A percentile compares a stretch with the other conserved stretches of the same genome.
Evolutionary conservation across 306 rosid genomes (phyloP).

Genomic region (Abrus pulchellus): DNA sequence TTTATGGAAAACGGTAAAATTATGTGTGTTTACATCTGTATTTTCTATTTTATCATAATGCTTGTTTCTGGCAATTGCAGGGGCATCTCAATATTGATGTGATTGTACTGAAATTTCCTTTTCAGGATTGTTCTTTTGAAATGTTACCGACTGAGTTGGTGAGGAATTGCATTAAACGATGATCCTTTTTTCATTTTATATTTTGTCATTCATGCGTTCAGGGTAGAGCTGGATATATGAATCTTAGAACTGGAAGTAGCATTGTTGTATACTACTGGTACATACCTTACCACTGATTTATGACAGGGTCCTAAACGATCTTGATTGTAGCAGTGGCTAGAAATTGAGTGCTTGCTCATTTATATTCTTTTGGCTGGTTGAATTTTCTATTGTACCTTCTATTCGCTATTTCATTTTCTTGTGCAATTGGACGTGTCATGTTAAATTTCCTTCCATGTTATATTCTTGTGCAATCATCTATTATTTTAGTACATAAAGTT

Average conservation of each 20-base stretch:
- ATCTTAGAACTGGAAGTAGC: constrained; percentile 53
- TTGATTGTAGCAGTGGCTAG: constrained; percentile 51
- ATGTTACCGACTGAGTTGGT: constrained; percentile 31
- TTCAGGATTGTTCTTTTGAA: constrained; percentile 38
- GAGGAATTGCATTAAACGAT: constrained; percentile 36
- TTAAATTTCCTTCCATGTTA: not conserved
- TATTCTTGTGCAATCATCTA: constrained; percentile 16
- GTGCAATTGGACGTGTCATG: constrained; percentile 9
- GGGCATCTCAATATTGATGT: constrained; percentile 35
- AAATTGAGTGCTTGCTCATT: constrained; percentile 46
- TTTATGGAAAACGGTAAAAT: constrained; percentile 28
- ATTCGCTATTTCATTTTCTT: not conserved
- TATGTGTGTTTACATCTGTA: not conserved
- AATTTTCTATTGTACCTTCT: not conserved
- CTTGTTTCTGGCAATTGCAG: constrained; percentile 50
- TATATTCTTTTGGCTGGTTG: constrained; percentile 44
- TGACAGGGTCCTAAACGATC: constrained; percentile 45
- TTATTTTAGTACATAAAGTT: not conserved
- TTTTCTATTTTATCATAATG: constrained; percentile 13
- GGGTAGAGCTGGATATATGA: constrained; percentile 51
- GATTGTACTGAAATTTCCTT: constrained; percentile 44
- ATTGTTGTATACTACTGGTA: constrained; percentile 59
- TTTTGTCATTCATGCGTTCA: constrained; percentile 46
- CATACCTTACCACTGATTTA: constrained; percentile 44
- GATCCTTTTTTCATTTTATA: constrained; percentile 30